A percentile compares a stretch with the other conserved stretches of the same genome.
Conservation (phyloP, 192 early-diverging fungal genomes). For the Jimgerdemannia flammicorona region DNA sequence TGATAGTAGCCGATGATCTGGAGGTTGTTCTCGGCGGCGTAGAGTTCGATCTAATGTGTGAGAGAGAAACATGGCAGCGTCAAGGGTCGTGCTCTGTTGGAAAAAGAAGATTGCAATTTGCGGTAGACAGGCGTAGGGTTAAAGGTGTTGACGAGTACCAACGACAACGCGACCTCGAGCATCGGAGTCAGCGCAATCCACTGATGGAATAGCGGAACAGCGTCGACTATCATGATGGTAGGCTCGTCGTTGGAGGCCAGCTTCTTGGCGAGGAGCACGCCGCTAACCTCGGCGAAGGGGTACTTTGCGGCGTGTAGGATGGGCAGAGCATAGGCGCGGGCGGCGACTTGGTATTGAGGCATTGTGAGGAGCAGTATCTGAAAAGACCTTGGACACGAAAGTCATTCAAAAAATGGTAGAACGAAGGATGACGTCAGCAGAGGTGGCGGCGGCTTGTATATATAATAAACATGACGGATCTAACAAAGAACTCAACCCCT, state of each 20-base stretch:
- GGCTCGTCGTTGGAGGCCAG: slow-evolving; percentile 11
- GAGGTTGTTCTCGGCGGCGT: slow-evolving; percentile 41
- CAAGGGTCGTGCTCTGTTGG: not conserved
- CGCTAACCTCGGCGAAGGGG: slow-evolving; percentile 70
- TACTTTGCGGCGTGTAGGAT: slow-evolving; percentile 83
- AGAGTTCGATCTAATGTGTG: slow-evolving; percentile 47
- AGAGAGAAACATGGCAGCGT: slow-evolving; percentile 4
- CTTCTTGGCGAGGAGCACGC: slow-evolving; percentile 63
- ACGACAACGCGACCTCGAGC: slow-evolving; percentile 81
- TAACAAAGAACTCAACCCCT: too few relatives aligned
- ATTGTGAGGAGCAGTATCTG: not conserved
- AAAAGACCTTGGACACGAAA: too few relatives aligned
- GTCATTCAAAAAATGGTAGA: too few relatives aligned
- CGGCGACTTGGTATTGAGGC: slow-evolving; percentile 3
- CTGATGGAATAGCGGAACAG: slow-evolving; percentile 82
- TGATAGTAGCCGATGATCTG: slow-evolving; percentile 62
- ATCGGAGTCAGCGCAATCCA: slow-evolving; percentile 77
- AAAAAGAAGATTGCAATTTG: not conserved
- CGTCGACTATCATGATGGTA: slow-evolving; percentile 49
- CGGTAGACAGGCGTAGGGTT: not conserved
- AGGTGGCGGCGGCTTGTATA: too few relatives aligned
- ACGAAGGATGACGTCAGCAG: too few relatives aligned
- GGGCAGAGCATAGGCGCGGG: slow-evolving; percentile 67
- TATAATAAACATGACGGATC: too few relatives aligned
- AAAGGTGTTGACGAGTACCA: slow-evolving; percentile 41